Percentiles rank a stretch among this genome's conserved stretches.
Conservation (phyloP, 352 stramenopile species). For the Blastocystis sp. region DNA sequence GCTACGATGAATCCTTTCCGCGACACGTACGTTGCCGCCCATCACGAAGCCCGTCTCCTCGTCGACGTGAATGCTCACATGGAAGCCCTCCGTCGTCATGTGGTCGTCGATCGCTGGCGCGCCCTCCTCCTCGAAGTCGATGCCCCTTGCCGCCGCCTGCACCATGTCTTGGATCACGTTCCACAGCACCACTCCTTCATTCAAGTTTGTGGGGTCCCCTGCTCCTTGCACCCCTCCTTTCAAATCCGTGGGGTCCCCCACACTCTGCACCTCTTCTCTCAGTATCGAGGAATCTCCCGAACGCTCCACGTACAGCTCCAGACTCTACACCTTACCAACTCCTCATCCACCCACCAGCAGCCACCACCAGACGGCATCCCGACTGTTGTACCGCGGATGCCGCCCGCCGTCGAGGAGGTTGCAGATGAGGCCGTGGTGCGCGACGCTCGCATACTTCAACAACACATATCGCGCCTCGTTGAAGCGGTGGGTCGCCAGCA, state of each 20-base stretch:
- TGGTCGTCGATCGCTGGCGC: slow-evolving; percentile 70
- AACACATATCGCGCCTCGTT: slow-evolving; percentile 60
- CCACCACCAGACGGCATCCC: slow-evolving; percentile 71
- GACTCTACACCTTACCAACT: background rate
- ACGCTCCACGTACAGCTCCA: background rate
- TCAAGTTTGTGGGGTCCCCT: background rate
- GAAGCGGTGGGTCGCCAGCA: slow-evolving; percentile 64
- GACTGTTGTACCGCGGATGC: slow-evolving; percentile 70
- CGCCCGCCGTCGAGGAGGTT: slow-evolving; percentile 68
- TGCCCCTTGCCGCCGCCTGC: slow-evolving; percentile 44
- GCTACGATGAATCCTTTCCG: background rate
- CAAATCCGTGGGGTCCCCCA: too few relatives aligned
- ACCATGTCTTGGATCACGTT: slow-evolving; percentile 69
- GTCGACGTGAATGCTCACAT: slow-evolving; percentile 60
- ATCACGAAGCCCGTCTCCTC: slow-evolving; percentile 65
- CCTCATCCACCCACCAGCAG: slow-evolving; percentile 18
- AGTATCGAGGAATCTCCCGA: background rate
- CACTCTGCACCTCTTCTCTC: background rate
- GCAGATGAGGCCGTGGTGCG: slow-evolving; percentile 69
- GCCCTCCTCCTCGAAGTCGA: slow-evolving; percentile 69
- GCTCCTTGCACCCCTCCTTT: background rate
- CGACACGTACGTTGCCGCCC: slow-evolving; percentile 62
- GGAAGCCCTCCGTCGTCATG: slow-evolving; percentile 70
- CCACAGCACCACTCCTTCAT: background rate
- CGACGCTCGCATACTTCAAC: slow-evolving; percentile 60